Evolutionary conservation across 2,329 filamentous ascomycete genomes (phyloP), one percentile per base, ranked within the genome.

Genomic region (Nannizziopsis barbatae): DNA sequence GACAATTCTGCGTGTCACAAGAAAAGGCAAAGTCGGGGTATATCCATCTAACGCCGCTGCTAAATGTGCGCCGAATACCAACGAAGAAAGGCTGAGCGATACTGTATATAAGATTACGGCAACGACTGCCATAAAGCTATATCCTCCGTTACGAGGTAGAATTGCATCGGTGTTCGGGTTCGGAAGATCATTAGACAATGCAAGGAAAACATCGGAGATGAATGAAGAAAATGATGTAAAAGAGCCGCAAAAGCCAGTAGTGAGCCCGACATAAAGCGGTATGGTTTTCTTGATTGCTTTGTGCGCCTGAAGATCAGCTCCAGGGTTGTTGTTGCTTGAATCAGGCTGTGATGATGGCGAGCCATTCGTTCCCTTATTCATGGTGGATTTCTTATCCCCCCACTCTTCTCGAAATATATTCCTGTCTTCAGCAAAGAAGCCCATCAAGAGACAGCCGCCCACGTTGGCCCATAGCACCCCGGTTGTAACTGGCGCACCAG

Each of bases 191-290:
- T 95, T 92, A 3, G 85, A 81, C 14, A 93, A 67, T 0, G 86
- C 83, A 17, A 94, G 74, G 61, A 93, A 94, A 11, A 75, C 67
- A 58, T 94, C 89, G 5, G 85, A 76, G 41, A 89, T 81, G 61
- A 94, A 93, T 15, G 82, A 80, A 0, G 88, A 94, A 65, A 95
- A 95, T 8, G 84, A 89, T 0, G 89, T 95, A 59, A 92, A 86
- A 55, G 84, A 89, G 53, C 90, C 86, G 59, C 87, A 94, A 64
- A 92, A 92, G 9, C 84, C 90, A 0, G 84, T 94, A 0, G 86
- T 79, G 5, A 95, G 76, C 44, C 85, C 89, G 50, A 94, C 83
- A 61, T 93, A 95, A 0, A 95, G 72, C 0, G 90, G 89, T 22
- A 94, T 84, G 0, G 84, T 85, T 70, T 93, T 94, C 62, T 95